Evolutionary conservation across 768 basidiomycete species (phyloP).

Genomic region (Lactarius tabidus): DNA sequence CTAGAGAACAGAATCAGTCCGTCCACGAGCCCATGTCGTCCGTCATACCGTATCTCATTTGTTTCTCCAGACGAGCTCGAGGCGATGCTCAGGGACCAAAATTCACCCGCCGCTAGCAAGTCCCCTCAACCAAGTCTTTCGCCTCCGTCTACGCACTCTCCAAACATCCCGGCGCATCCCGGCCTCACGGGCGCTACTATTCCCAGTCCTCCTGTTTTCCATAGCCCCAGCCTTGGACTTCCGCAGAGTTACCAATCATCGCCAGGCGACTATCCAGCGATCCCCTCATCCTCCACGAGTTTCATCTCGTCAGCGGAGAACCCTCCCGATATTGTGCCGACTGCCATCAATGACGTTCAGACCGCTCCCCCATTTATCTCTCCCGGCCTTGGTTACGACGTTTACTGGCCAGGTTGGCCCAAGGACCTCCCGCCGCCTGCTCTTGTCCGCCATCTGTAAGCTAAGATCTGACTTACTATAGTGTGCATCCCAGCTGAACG

Average conservation of each 20-base stretch:
- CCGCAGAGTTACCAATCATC: slow-evolving; percentile 7
- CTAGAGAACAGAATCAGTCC: slow-evolving; percentile 66
- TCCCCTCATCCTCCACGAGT: neutral
- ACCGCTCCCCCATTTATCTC: neutral
- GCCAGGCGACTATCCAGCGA: neutral
- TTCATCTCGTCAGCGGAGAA: slow-evolving; percentile 4
- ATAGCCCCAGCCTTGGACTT: slow-evolving; percentile 3
- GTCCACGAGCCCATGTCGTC: slow-evolving; percentile 29
- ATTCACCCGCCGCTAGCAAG: neutral
- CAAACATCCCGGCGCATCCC: slow-evolving; percentile 3
- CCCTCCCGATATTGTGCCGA: slow-evolving; percentile 1
- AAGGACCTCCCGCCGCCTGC: slow-evolving; percentile 56
- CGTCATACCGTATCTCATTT: slow-evolving; percentile 4
- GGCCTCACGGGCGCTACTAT: neutral
- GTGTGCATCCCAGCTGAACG: neutral
- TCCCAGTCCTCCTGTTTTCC: slow-evolving; percentile 2
- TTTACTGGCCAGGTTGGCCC: slow-evolving; percentile 45
- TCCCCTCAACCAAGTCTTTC: slow-evolving; percentile 10
- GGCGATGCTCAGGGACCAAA: slow-evolving; percentile 44
- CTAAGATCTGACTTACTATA: slow-evolving; percentile 8
- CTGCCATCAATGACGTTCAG: neutral
- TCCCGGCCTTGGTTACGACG: slow-evolving; percentile 12
- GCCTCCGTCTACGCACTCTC: neutral
- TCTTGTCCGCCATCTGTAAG: slow-evolving; percentile 62
- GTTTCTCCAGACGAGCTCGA: slow-evolving; percentile 60